Evolutionary conservation across 1,284 basidiomycete species (phyloP), one percentile per base, ranked within the genome.

Genomic region (Marasmius sp.): DNA sequence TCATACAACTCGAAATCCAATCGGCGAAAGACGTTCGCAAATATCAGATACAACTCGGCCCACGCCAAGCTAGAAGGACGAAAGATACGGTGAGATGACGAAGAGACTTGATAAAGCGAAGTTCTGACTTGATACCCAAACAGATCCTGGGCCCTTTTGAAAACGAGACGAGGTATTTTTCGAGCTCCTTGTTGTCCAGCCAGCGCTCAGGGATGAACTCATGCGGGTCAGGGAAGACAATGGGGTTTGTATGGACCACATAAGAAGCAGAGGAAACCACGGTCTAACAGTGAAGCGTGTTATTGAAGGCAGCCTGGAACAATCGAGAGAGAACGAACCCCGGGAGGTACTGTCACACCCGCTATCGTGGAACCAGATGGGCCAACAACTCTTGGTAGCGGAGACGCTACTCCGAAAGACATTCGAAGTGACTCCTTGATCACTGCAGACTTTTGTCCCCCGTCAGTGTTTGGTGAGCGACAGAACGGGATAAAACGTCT

Each of bases 31-130:
- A 73, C n/a, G 48, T 67, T 62, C 12, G 65, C 68, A 36, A 72
- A 61, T 3, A 64, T 41, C n/a, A 72, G 57, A 55, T 69, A 71
- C 14, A 72, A 36, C 58, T 72, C 70, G 61, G 70, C 71, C 55
- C 67, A 71, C 1, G 64, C 70, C 9, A 73, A 57, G 53, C 71
- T 73, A 34, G 6, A 49, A 48, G 6, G 16, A 20, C 36, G 14
- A 54, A 38, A 3, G n/a, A 14, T 7, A 54, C 9, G 14, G 9
- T 12, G 10, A 27, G 50, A 37, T n/a, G 37, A 1, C 0, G 12
- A 20, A 38, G 7, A 18, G 4, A 22, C 16, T 33, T 6, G 8
- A 18, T 5, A 8, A 22, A 11, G 18, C n/a, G 34, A 52, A 41
- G 18, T 1, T 7, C 52, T 8, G 18, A 54, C 52, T 54, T 54